These are phyloP conservation scores for Kwoniella dendrophila DNA, from an alignment of 768 basidiomycete genomes.

Conservation along the genomic window DNA sequence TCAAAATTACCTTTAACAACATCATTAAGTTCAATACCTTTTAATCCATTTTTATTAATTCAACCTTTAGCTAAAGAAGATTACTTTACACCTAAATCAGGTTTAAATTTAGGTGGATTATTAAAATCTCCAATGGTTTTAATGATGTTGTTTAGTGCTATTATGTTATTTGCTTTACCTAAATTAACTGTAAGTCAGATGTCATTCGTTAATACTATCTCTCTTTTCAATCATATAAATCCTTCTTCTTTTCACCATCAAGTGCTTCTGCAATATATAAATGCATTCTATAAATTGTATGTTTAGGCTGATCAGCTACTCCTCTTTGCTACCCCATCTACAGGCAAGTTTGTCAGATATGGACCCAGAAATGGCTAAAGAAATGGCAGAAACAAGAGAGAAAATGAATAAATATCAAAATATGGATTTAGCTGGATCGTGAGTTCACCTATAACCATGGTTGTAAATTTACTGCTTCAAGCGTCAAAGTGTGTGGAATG, in stretches of 20 bases:
- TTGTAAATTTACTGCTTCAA: background rate
- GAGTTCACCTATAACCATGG: constrained; percentile 20
- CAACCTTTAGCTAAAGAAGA: constrained; percentile 30
- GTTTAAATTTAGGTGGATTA: constrained; percentile 46
- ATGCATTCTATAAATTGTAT: too few species aligned
- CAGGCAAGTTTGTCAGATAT: constrained; percentile 43
- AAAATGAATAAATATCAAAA: constrained; percentile 42
- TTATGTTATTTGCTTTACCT: constrained; percentile 50
- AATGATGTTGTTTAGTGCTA: constrained; percentile 52
- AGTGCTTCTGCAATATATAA: too few species aligned
- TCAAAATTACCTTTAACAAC: constrained; percentile 28
- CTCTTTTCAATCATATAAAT: too few species aligned
- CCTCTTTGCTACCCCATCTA: background rate
- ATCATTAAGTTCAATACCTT: constrained; percentile 30
- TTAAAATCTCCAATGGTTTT: constrained; percentile 55
- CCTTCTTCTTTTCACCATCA: too few species aligned
- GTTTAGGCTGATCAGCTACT: background rate
- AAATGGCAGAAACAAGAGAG: constrained; percentile 47
- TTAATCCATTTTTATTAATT: constrained; percentile 44
- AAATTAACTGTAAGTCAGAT: constrained; percentile 48
- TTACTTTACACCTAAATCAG: constrained; percentile 35
- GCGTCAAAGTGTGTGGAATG: too few species aligned
- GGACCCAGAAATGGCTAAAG: constrained; percentile 52
- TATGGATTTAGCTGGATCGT: constrained; percentile 51
- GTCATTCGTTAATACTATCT: too few species aligned